Evolutionary conservation across 2,329 filamentous ascomycete genomes (phyloP).

Genomic region (Calonectria pseudoreteaudii): DNA sequence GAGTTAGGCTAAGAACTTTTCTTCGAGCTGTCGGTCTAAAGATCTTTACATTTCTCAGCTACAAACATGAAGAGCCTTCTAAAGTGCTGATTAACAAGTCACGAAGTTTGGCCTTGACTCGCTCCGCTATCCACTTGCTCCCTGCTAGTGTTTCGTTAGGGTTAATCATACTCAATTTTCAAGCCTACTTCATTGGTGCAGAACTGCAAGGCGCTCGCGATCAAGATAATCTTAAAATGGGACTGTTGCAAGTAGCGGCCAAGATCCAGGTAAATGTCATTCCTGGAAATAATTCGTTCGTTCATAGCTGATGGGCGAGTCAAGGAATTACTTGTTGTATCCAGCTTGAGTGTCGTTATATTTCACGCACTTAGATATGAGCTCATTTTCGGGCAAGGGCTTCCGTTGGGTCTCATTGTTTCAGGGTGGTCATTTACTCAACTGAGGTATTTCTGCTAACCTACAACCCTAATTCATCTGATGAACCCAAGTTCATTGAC

Average conservation of each 20-base stretch:
- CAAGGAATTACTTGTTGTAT: constrained; percentile 25
- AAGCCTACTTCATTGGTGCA: constrained; percentile 18
- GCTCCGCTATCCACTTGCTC: constrained; percentile 5
- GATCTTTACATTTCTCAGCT: not conserved
- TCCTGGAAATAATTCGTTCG: not conserved
- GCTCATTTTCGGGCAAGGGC: constrained; percentile 16
- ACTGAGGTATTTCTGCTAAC: not conserved
- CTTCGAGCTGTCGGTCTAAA: too few relatives aligned
- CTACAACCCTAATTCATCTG: too few relatives aligned
- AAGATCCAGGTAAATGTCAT: constrained; percentile 13
- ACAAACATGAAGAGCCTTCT: not conserved
- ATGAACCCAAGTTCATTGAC: not conserved
- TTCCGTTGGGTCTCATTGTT: constrained; percentile 22
- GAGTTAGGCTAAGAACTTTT: too few relatives aligned
- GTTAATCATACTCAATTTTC: not conserved
- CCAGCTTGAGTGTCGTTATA: constrained; percentile 16
- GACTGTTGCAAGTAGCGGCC: constrained; percentile 20
- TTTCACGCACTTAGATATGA: constrained; percentile 18
- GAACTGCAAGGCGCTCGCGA: constrained; percentile 12
- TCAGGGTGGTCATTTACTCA: constrained; percentile 18
- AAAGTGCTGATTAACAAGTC: not conserved
- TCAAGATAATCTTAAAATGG: constrained; percentile 17
- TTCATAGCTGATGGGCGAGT: not conserved
- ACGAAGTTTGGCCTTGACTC: not conserved
- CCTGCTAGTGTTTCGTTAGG: not conserved